phyloP scores from a whole-genome alignment of 352 stramenopile species.

The Globisporangium spiculum region DNA sequence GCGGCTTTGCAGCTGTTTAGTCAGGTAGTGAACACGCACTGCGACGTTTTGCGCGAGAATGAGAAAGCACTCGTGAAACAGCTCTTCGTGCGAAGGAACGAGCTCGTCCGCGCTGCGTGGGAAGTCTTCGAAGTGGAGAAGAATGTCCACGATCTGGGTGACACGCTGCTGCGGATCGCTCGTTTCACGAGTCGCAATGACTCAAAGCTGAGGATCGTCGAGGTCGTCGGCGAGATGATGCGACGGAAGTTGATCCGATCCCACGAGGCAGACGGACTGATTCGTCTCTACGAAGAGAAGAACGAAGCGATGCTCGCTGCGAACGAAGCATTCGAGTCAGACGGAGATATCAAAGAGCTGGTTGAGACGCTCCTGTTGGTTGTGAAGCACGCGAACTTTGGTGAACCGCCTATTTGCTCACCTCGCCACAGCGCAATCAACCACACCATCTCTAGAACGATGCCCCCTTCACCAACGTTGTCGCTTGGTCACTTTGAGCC shows the following conservation, averaged over 20 bases:
- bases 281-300: slow-evolving; percentile 56
- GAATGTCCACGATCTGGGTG: slow-evolving; percentile 41
- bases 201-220: slow-evolving; percentile 43
- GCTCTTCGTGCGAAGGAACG: slow-evolving; percentile 39
- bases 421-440: slow-evolving; percentile 15
- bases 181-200: slow-evolving; percentile 51
- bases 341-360: slow-evolving; percentile 71
- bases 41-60: slow-evolving; percentile 24
- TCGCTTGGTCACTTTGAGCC: slow-evolving; percentile 10
- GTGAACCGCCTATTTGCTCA: slow-evolving; percentile 24
- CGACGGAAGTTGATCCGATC: slow-evolving; percentile 38
- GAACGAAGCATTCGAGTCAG: slow-evolving; percentile 67
- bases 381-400: slow-evolving; percentile 78
- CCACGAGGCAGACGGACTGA: slow-evolving; percentile 59
- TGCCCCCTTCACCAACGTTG: slow-evolving; percentile 7
- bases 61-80: slow-evolving; percentile 47
- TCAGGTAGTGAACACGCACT: slow-evolving; percentile 36
- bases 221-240: slow-evolving; percentile 74
- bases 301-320: slow-evolving; percentile 75
- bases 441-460: background rate
- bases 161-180: slow-evolving; percentile 51
- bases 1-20: slow-evolving; percentile 30
- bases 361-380: slow-evolving; percentile 79
- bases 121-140: slow-evolving; percentile 46
- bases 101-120: slow-evolving; percentile 51